Evolutionary conservation across 2,329 filamentous ascomycete genomes (phyloP).

Genomic region (Penicillium brevicompactum): DNA sequence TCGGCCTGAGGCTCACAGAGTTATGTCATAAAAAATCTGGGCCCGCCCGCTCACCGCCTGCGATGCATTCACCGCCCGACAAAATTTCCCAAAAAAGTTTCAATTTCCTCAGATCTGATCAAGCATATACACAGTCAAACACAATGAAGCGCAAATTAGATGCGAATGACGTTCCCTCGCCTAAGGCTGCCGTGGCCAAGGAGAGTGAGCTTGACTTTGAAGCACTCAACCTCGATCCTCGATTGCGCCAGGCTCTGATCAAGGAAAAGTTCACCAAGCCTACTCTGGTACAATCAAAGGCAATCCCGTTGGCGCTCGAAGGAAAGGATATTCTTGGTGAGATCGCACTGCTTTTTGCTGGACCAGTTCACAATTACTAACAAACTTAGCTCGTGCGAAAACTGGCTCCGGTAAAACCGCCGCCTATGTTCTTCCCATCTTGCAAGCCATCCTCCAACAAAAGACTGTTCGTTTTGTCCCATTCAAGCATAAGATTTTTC

Average conservation of each 20-base stretch:
- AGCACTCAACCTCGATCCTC: constrained; percentile 76
- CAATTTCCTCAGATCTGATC: constrained; percentile 12
- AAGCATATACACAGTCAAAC: constrained; percentile 15
- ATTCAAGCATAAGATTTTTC: background rate
- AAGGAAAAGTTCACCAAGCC: constrained; percentile 82
- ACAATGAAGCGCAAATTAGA: constrained; percentile 56
- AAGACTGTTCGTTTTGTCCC: constrained; percentile 59
- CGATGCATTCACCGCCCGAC: constrained; percentile 36
- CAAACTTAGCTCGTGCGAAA: constrained; percentile 72
- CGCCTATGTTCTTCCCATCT: constrained; percentile 88
- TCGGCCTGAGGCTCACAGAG: background rate
- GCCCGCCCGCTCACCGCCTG: constrained; percentile 23
- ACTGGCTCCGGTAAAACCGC: constrained; percentile 97
- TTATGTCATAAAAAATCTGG: constrained; percentile 4
- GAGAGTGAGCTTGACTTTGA: constrained; percentile 64
- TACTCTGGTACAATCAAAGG: constrained; percentile 83
- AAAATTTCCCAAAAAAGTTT: constrained; percentile 32
- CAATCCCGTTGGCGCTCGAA: constrained; percentile 83
- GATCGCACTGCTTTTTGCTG: background rate
- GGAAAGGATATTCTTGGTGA: constrained; percentile 79
- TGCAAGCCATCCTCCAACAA: constrained; percentile 78
- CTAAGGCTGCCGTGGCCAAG: constrained; percentile 31
- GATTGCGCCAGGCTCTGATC: constrained; percentile 81
- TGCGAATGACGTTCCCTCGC: constrained; percentile 48
- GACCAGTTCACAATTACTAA: constrained; percentile 17